phyloP scores from a whole-genome alignment of 2,329 filamentous ascomycete genomes.

The Pseudonectria foliicola region DNA sequence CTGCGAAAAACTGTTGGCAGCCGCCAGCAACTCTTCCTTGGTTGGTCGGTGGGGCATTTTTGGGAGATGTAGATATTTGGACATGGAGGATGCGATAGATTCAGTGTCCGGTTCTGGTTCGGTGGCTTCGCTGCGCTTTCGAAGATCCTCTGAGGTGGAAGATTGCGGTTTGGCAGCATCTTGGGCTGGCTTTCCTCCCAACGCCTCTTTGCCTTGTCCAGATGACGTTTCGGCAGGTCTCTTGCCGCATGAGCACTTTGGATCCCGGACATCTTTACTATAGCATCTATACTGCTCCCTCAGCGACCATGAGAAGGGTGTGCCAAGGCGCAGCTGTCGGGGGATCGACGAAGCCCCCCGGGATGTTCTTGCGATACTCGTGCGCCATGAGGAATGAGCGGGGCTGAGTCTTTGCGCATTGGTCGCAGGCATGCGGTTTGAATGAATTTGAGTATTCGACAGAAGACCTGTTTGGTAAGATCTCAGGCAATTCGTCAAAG shows the following conservation, averaged over 20 bases:
- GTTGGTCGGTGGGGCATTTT: conserved; percentile 82
- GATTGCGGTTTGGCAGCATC: conserved; percentile 11
- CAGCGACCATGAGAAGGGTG: not conserved
- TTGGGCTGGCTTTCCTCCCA: conserved; percentile 6
- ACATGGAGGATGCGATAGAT: conserved; percentile 44
- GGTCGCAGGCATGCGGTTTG: not conserved
- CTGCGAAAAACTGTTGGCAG: conserved; percentile 89
- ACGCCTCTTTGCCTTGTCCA: not conserved
- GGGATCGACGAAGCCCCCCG: conserved; percentile 1
- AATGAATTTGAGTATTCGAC: conserved; percentile 2
- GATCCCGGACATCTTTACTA: conserved; percentile 9
- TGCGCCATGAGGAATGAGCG: conserved; percentile 2
- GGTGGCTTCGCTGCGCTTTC: conserved; percentile 5
- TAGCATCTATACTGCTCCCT: conserved; percentile 12
- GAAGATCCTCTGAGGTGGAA: conserved; percentile 6
- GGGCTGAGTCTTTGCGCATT: conserved; percentile 1
- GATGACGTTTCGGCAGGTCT: conserved; percentile 5
- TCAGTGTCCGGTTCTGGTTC: conserved; percentile 23
- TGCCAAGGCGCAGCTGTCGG: no score
- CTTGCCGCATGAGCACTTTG: conserved; percentile 21
- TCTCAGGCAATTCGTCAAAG: conserved; percentile 4
- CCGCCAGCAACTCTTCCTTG: conserved; percentile 86
- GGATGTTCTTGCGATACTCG: not conserved
- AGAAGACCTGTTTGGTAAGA: conserved; percentile 8
- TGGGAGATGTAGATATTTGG: conserved; percentile 53